Evolutionary conservation across 1,284 basidiomycete species (phyloP), one percentile per base, ranked within the genome.

Genomic region (Ceratobasidium sp.): DNA sequence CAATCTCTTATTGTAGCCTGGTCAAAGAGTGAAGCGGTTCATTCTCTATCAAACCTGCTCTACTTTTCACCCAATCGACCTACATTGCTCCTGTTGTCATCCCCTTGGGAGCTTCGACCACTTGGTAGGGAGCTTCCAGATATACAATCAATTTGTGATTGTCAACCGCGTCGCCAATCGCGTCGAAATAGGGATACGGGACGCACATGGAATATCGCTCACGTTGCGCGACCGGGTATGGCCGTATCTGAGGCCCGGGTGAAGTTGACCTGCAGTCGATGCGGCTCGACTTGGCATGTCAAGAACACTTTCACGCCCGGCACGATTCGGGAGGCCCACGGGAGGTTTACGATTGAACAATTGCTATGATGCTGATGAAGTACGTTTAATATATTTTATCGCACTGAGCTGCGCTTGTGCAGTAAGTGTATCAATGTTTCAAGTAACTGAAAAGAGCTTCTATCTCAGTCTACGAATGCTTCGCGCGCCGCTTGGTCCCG

Each of bases 51-150:
- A 33, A 57, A 57, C 17, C 6, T 57, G 14, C 9, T 57, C 7
- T 57, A 57, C 15, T 27, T 57, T 22, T 57, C 24, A 2, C 3
- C 54, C n/a, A 19, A 6, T 1, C 54, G 17, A 9, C 14, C 54
- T 1, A 1, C 54, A 1, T 31, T 6, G 17, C 29, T 57, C n/a
- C 14, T 57, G 17, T 29, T 57, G 5, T 57, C 54, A 15, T 57
- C 54, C 9, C 54, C 54, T 1, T 57, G 54, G 54, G 33, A 57
- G 7, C 54, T 57, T 57, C 9, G 54, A 15, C 54, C 54, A 5
- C 29, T 57, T 27, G 54, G 54, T 9, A 2, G 54, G n/a, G 24
- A 24, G 15, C 27, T 33, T 33, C 54, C 54, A 4, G 53, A 54
- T 24, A 27, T 54, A 14, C 14, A 54, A 22, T 22, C 53, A 4